These are phyloP conservation scores for Aphanomyces euteiches DNA, from an alignment of 352 stramenopile genomes.

Conservation along the genomic window DNA sequence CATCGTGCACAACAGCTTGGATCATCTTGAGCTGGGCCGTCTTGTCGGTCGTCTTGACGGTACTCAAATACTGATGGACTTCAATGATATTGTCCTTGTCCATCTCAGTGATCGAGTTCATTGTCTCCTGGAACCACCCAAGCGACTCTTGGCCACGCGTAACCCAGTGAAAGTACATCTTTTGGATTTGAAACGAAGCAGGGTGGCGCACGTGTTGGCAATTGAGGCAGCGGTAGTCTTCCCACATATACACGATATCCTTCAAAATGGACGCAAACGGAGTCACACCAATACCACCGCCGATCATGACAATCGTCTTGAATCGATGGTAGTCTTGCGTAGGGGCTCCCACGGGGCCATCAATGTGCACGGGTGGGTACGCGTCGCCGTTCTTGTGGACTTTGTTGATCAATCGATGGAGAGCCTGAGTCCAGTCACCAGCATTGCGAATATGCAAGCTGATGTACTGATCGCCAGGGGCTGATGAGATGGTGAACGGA, in stretches of 20 bases:
- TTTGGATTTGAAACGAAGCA: conserved; percentile 62
- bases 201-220: conserved; percentile 59
- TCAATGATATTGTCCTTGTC: conserved; percentile 74
- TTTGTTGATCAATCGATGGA: conserved; percentile 37
- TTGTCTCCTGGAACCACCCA: conserved; percentile 77
- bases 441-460: conserved; percentile 61
- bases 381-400: not conserved
- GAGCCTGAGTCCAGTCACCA: conserved; percentile 61
- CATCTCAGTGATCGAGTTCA: conserved; percentile 75
- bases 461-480: conserved; percentile 57
- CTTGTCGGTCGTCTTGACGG: conserved; percentile 57
- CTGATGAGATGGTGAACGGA: conserved; percentile 84
- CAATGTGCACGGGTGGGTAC: conserved; percentile 33
- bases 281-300: conserved; percentile 35
- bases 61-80: conserved; percentile 83
- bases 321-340: conserved; percentile 31
- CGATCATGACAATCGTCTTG: conserved; percentile 33
- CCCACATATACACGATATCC: conserved; percentile 39
- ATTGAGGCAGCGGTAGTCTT: conserved; percentile 53
- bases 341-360: conserved; percentile 30
- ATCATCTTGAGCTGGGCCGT: conserved; percentile 63
- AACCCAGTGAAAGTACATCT: conserved; percentile 87
- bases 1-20: conserved; percentile 70
- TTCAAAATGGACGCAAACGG: conserved; percentile 43
- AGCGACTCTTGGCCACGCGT: conserved; percentile 76